Conservation (phyloP, 2,329 filamentous ascomycete species). For the Neopestalotiopsis sp. region DNA sequence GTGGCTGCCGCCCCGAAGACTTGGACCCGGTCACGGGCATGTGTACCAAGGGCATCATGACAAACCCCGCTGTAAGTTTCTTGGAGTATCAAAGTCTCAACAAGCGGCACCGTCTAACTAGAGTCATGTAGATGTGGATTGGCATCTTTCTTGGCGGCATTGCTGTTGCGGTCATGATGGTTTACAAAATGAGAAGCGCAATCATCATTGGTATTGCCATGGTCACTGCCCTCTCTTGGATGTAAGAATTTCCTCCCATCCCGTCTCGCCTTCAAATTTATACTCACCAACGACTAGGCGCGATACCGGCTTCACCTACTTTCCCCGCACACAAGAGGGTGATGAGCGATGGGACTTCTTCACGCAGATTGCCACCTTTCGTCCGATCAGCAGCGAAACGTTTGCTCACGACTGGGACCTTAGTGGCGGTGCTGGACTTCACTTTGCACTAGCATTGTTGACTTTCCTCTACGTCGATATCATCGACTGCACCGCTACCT, state of each 20-base stretch:
- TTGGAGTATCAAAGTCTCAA: not conserved
- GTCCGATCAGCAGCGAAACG: constrained; percentile 69
- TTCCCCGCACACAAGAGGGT: constrained; percentile 69
- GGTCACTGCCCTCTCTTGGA: constrained; percentile 78
- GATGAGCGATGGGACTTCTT: constrained; percentile 73
- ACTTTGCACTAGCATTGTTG: constrained; percentile 74
- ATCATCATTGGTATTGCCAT: constrained; percentile 76
- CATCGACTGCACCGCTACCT: constrained; percentile 76
- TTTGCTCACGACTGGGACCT: constrained; percentile 72
- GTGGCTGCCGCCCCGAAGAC: constrained; percentile 69
- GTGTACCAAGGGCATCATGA: constrained; percentile 70
- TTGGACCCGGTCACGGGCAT: constrained; percentile 50
- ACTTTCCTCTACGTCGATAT: constrained; percentile 83
- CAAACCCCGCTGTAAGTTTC: constrained; percentile 67
- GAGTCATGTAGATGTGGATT: constrained; percentile 71
- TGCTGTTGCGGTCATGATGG: constrained; percentile 80
- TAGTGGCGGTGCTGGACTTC: constrained; percentile 53
- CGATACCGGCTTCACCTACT: constrained; percentile 73
- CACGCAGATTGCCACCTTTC: constrained; percentile 73
- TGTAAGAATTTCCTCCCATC: constrained; percentile 49
- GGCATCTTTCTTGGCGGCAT: constrained; percentile 82
- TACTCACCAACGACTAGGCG: constrained; percentile 47
- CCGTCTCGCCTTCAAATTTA: constrained; percentile 16
- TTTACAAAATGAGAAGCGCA: constrained; percentile 75
- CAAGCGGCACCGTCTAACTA: not conserved